phyloP scores from a whole-genome alignment of 1,284 basidiomycete species.

The Boletellus deceptivus region DNA sequence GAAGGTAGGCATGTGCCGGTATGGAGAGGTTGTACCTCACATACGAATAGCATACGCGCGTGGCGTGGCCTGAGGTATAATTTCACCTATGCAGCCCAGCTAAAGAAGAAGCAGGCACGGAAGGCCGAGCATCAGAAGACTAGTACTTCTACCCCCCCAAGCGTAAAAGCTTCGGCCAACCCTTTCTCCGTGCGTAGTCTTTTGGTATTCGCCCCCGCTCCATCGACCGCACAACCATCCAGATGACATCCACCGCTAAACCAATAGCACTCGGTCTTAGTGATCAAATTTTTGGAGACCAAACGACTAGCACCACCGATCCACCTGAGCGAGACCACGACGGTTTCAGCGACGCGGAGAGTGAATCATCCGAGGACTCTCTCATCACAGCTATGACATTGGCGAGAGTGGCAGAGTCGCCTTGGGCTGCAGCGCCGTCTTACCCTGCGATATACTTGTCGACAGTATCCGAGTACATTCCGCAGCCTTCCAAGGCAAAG shows the following conservation, averaged over 20 bases:
- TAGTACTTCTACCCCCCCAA: constrained; percentile 33
- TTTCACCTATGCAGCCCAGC: constrained; percentile 66
- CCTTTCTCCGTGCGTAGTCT: constrained; percentile 61
- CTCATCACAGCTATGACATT: constrained; percentile 61
- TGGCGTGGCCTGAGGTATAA: constrained; percentile 75
- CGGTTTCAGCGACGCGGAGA: constrained; percentile 34
- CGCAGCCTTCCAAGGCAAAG: constrained; percentile 52
- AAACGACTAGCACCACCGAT: constrained; percentile 12
- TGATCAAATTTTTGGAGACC: constrained; percentile 58
- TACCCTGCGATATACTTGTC: constrained; percentile 73
- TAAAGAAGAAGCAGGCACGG: constrained; percentile 45
- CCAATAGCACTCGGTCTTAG: constrained; percentile 53
- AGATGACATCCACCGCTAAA: constrained; percentile 22
- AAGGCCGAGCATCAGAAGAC: constrained; percentile 39
- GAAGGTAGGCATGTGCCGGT: constrained; percentile 54
- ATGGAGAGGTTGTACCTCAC: constrained; percentile 10
- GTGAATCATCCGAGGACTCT: constrained; percentile 41
- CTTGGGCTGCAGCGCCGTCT: constrained; percentile 60
- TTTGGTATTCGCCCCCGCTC: not conserved
- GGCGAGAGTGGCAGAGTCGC: constrained; percentile 53
- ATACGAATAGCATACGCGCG: constrained; percentile 59
- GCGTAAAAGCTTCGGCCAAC: constrained; percentile 44
- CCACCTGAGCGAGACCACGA: constrained; percentile 18
- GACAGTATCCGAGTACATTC: constrained; percentile 66
- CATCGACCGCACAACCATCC: not conserved